These are phyloP conservation scores for Gaultheria prostrata DNA, from an alignment of 148 eudicot species.

Conservation along the genomic window DNA sequence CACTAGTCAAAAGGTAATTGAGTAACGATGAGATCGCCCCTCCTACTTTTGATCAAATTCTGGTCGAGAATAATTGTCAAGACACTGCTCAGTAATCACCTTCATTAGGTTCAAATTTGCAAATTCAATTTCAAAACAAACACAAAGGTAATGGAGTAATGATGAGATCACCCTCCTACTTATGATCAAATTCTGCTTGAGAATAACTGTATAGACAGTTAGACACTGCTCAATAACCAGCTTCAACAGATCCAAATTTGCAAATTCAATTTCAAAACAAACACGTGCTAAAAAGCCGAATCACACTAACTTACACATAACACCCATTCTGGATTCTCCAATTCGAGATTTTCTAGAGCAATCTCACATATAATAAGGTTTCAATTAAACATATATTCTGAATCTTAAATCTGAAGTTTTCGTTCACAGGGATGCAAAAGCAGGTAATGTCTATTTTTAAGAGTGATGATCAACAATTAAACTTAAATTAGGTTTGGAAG, in stretches of 20 bases:
- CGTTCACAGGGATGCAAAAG: not conserved
- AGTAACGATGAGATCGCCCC: not conserved
- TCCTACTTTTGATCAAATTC: not conserved
- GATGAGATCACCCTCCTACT: too few species aligned
- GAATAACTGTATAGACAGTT: too few species aligned
- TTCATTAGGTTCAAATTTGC: not conserved
- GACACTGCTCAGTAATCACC: not conserved
- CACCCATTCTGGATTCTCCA: not conserved
- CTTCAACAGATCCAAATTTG: not conserved
- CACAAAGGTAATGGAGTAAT: not conserved
- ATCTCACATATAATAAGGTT: not conserved
- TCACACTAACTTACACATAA: not conserved
- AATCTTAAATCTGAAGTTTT: not conserved
- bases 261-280: not conserved
- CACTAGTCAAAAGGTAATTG: not conserved
- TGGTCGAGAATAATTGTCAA: too few species aligned
- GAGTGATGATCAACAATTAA: not conserved
- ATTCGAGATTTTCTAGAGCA: not conserved
- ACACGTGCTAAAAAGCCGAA: not conserved
- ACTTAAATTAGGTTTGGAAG: not conserved
- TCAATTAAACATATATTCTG: not conserved
- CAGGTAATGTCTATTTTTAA: not conserved
- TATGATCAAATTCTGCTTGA: too few species aligned
- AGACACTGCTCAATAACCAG: not conserved
- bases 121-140: not conserved